Base-by-base conservation (phyloP, 805 yeast genomes). In the Wickerhamiella australiensis region DNA sequence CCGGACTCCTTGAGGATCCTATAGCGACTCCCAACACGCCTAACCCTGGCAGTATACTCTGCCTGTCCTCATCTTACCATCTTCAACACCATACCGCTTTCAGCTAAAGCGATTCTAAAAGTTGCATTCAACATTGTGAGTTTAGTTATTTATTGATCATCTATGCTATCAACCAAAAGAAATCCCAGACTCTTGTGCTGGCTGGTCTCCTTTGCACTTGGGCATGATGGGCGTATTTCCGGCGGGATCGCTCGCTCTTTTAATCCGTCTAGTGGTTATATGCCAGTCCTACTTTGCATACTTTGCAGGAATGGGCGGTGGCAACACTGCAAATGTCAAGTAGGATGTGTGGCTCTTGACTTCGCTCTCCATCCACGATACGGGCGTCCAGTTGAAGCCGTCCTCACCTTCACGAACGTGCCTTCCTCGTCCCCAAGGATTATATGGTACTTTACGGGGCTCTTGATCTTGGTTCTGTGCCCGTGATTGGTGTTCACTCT, bases 291-390 rank as follows among this genome's bases (percentile, higher is more conserved):
- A 13, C 13, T 31, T n/a, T 9, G 15, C 7, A n/a, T 51, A 51
- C 43, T 47, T 51, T 3, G 36, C 51, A 7, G 50, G 52, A 40
- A 47, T 40, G 1, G 50, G 49, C 1, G 72, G 70, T 4, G 72
- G 69, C 22, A 66, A 57, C 31, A 71, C 73, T 21, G 98, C 99
- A 73, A 92, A 92, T 1, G 96, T 85, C 59, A 92, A 68, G 62
- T 86, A 92, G 0, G 96, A 85, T 0, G 99, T 92, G 59, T 92
- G 99, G 5, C 87, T 81, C 67, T 90, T 90, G 58, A 90, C 72
- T 61, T 92, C 97, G 2, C 79, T 59, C 63, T 90, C 98, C 7
- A 80, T 71, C 62, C 79, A 81, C 15, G 95, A 78, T n/a, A 88
- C 92, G 56, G 85, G 74, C 50, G 72, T 69, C 99, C 99, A 92